Evolutionary conservation across 139 green algal genomes (phyloP), one percentile per base, ranked within the genome.

Genomic region (Coccomyxa sp.): DNA sequence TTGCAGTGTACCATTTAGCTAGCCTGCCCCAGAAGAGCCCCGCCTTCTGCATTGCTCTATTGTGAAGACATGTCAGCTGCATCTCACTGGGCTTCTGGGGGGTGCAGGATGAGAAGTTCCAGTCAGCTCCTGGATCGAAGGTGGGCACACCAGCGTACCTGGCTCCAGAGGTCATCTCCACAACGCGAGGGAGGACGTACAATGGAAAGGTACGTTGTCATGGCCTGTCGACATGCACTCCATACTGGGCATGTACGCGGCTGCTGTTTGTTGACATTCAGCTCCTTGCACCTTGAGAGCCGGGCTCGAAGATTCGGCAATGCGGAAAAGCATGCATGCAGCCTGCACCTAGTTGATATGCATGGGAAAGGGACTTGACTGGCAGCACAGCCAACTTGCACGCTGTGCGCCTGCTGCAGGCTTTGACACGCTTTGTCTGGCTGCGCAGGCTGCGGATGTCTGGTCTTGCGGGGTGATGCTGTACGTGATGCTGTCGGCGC

Each of bases 61-160:
- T n/a, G n/a, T n/a, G n/a, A n/a, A n/a, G n/a, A n/a, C n/a, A n/a
- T n/a, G n/a, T n/a, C n/a, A n/a, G n/a, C n/a, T n/a, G n/a, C n/a
- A n/a, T n/a, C n/a, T n/a, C n/a, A n/a, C n/a, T n/a, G n/a, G n/a
- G n/a, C n/a, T n/a, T n/a, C n/a, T n/a, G n/a, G n/a, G n/a, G 7
- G 22, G 0, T 39, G 73, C 73, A 95, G 89, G 87, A 95, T 77
- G 89, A 95, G 81, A 92, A 91, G 81, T 94, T 81, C 71, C 38
- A 76, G 71, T 64, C 71, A 58, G 71, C 71, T 22, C 90, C 91
- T 8, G 89, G 88, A 8, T 94, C 89, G 0, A 88, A 92, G 24
- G 95, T 99, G 44, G 91, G 91, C 38, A 95, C 91, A 18, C 88
- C 90, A 8, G 86, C 86, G 22, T 95, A 95, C 85, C 94, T 95